Conservation (phyloP, 202 grass and related monocot genomes). For the Tripidium arundinaceum region DNA sequence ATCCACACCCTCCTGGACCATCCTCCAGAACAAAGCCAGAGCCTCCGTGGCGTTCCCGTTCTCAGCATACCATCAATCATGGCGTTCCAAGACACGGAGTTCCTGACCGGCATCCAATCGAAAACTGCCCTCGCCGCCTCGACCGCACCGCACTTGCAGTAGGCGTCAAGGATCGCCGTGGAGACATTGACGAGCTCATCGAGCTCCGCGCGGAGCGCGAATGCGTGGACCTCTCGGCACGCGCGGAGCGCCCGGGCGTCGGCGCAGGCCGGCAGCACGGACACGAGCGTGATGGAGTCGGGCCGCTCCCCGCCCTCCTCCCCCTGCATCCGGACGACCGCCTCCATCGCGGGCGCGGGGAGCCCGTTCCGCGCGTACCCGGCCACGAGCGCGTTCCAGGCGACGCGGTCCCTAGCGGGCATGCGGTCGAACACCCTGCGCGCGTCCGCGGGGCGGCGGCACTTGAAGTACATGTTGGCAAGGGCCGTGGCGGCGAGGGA, state of each 20-base stretch:
- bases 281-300: slow-evolving; percentile 60
- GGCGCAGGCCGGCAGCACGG: slow-evolving; percentile 54
- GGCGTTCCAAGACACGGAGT: slow-evolving; percentile 74
- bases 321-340: slow-evolving; percentile 42
- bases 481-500: slow-evolving; percentile 56
- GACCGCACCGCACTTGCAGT: slow-evolving; percentile 57
- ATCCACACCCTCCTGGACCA: slow-evolving; percentile 41
- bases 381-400: slow-evolving; percentile 53
- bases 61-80: slow-evolving; percentile 55
- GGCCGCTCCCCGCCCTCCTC: slow-evolving; percentile 31
- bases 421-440: slow-evolving; percentile 78
- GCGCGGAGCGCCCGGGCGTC: slow-evolving; percentile 5
- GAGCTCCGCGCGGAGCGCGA: slow-evolving; percentile 37
- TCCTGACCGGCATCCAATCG: slow-evolving; percentile 46
- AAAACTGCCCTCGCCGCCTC: slow-evolving; percentile 49
- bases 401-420: slow-evolving; percentile 48
- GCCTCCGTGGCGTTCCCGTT: slow-evolving; percentile 50
- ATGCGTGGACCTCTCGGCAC: slow-evolving; percentile 55
- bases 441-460: slow-evolving; percentile 47
- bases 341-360: slow-evolving; percentile 28
- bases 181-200: slow-evolving; percentile 61
- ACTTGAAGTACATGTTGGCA: slow-evolving; percentile 75
- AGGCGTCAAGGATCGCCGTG: slow-evolving; percentile 63
- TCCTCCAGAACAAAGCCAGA: slow-evolving; percentile 50
- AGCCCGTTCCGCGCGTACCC: background rate